Base-by-base conservation (phyloP, 192 early-diverging fungal genomes). In the Entomortierella parvispora region DNA sequence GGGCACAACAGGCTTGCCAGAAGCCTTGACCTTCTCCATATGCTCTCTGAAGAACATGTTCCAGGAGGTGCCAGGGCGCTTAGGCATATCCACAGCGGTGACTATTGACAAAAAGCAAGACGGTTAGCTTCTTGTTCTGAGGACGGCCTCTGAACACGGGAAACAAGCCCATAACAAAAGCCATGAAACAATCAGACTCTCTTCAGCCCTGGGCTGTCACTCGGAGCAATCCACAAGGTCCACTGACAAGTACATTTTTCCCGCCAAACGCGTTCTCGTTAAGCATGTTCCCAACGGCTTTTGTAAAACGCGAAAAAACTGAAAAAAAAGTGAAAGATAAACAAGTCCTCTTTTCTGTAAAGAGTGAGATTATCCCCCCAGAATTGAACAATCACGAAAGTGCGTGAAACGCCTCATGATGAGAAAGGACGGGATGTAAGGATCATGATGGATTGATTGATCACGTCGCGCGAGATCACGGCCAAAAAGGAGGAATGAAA, bases 31-130 rank as follows among this genome's bases (percentile, higher is more conserved):
- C 52, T 52, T 60, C 45, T 76, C 71, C 52, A 76, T 65, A 42
- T 76, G 71, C 51, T 76, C 71, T 18, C 63, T 60, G 64, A 76
- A 76, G 71, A 76, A 76, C 63, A 76, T 60, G 71, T 76, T 76
- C 71, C 71, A 76, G 31, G 71, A 65, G 34, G 71, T 76, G 34
- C 71, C 62, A 23, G 71, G 71, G 20, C 71, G 71, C 65, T 76
- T 76, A 46, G 71, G 71, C 64, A 76, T 66, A 17, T 48, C 15
- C 9, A 75, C n/a, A 51, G 71, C 71, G 3, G 56, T 8, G 58
- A 65, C 71, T 76, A 67, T 14, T 25, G 26, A 54, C 22, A 58
- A 57, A 20, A 42, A 43, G 45, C 43, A 43, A 59, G 42, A 46
- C n/a, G n/a, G 29, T 53, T 53, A 53, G 51, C 31, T 28, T 5